Base-by-base conservation (phyloP, 73 alveolate genomes). In the Breviolum minutum region DNA sequence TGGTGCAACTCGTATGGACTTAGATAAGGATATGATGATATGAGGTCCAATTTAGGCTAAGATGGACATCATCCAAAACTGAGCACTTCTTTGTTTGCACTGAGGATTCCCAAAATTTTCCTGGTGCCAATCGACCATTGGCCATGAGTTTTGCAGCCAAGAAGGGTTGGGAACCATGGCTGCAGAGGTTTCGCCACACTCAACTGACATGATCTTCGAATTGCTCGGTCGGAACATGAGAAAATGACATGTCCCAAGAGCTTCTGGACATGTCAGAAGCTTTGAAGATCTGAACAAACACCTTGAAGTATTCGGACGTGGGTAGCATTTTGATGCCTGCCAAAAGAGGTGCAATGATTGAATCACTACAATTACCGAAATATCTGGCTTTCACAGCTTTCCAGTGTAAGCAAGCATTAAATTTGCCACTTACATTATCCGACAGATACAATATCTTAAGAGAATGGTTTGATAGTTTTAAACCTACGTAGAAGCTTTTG, bases 81-180 rank as follows among this genome's bases (percentile, higher is more conserved):
- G 54, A 40, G 54, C 54, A 40, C 0, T 40, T 40, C 54, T 40
- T 30, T 24, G 63, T 17, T 27, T 19, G 40, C 13, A 14, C 76
- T 22, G 24, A 90, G 97, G 97, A 90, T 81, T 22, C 77, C 22
- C 97, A 90, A 63, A 90, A 90, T 29, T 90, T 90, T 40, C 97
- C 97, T 12, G 98, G 98, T 2, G 98, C 98, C 69, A 62, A 60
- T 17, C 62, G 89, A 27, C 98, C 98, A 13, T 81, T 93, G 98
- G 63, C 98, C 80, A 93, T 93, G 98, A 79, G 98, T 68, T 93
- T 93, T 54, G 98, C 98, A 19, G 97, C 97, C 88, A 73, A 74
- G 77, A 90, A 90, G 85, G 97, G 97, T 30, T 90, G 97, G 97
- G 97, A 40, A 14, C 24, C 76, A 1, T 60, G 87, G 64, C 97